phyloP scores from a whole-genome alignment of 371 early-diverging fungal species.

The Lichtheimia ramosa region DNA sequence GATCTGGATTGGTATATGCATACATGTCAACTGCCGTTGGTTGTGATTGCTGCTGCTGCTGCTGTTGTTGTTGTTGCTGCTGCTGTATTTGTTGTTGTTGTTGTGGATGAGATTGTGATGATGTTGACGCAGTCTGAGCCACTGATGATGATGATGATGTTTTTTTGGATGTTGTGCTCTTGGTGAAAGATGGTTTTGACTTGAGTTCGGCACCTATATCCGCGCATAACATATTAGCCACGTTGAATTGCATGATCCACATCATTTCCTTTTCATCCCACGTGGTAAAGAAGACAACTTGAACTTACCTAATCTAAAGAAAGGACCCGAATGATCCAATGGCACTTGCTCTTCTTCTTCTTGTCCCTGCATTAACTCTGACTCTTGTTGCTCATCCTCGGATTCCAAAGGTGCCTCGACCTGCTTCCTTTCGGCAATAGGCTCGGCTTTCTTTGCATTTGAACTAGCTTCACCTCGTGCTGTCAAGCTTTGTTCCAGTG shows the following conservation, averaged over 20 bases:
- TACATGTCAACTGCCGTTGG: slow-evolving; percentile 31
- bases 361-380: not conserved
- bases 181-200: slow-evolving; percentile 13
- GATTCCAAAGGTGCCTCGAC: not conserved
- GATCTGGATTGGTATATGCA: slow-evolving; percentile 29
- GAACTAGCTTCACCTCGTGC: not conserved
- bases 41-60: slow-evolving; percentile 12
- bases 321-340: slow-evolving; percentile 20
- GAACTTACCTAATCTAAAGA: slow-evolving; percentile 32
- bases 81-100: not conserved
- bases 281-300: too few relatives aligned
- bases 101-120: slow-evolving; percentile 3
- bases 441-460: slow-evolving; percentile 9
- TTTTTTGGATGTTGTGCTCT: slow-evolving; percentile 3
- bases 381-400: slow-evolving; percentile 12
- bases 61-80: slow-evolving; percentile 7
- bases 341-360: slow-evolving; percentile 8
- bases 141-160: too few relatives aligned
- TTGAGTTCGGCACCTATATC: slow-evolving; percentile 9
- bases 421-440: slow-evolving; percentile 4
- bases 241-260: slow-evolving; percentile 4
- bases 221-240: not conserved
- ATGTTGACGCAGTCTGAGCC: too few relatives aligned
- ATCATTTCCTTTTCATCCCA: not conserved
- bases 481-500: too few relatives aligned